Evolutionary conservation across 352 stramenopile species (phyloP), one percentile per base, ranked within the genome.

Genomic region (Globisporangium abappressorium): DNA sequence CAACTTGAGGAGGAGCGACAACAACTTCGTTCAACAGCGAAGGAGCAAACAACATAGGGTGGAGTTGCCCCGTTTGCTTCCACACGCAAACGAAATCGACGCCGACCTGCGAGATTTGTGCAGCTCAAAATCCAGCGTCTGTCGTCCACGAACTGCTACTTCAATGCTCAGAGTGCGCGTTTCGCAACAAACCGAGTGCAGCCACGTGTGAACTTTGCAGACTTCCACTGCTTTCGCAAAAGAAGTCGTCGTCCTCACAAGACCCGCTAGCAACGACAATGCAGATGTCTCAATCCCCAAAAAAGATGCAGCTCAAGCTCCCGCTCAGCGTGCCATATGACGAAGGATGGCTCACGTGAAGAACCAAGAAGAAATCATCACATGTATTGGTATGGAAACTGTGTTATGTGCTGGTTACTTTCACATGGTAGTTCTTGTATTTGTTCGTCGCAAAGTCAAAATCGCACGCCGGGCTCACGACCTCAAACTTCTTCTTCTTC

Each of bases 381-480:
- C 7, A 51, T 36, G 20, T 11, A n/a, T 14, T 65, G 24, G 8
- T 18, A 28, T 12, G 9, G 26, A 12, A 18, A 18, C 12, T 15
- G 14, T 49, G 46, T 64, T 60, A 61, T 18, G 56, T 24, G 14
- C 22, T 49, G 14, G 14, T 62, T 36, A 63, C 36, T 12, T 78
- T 76, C 54, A 60, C 73, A 60, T 91, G 80, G 57, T 85, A 91
- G 56, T 88, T 83, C 41, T 84, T 89, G 76, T 94, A 96, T 49
- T 75, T 86, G 68, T 92, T 94, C 20, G 79, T 90, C 33, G 80
- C 82, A 26, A 82, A 80, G 68, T 96, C 87, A 53, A 93, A 95
- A 65, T 93, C 85, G 58, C 89, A 96, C 28, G 74, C 70, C 9
- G 89, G 89, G 0, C 71, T 70, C 5, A 76, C 72, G 53, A 96